Base-by-base conservation (phyloP, 441 rosid genomes). In the Iberis amara region DNA sequence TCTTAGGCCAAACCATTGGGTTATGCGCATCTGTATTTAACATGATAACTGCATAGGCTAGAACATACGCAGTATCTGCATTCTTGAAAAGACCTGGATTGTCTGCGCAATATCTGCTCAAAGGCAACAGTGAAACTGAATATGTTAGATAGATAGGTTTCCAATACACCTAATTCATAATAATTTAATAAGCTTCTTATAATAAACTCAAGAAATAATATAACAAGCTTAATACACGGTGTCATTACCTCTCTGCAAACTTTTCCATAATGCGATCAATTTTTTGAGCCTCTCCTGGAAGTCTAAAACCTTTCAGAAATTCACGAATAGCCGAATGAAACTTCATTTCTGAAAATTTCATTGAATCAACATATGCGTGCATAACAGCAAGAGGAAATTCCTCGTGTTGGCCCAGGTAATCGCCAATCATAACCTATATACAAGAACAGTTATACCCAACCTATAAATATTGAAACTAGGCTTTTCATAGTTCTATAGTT, bases 231-330 rank as follows among this genome's bases (percentile, higher is more conserved):
- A 53, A 57, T 9, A 18, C 46, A 57, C 13, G 53, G 36, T 31
- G 21, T 11, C 44, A 49, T 59, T 79, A 94, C 99, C 99, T 79
- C 75, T 94, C 96, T 55, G 99, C 97, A 73, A 94, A 94, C 66
- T 94, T 94, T 69, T 94, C 99, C 96, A 90, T 94, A 39, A 94
- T 83, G 55, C 96, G 95, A 70, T 94, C 99, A 68, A 94, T 94
- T 83, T 94, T 90, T 77, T 90, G 98, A 54, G 99, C 99, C 65
- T 94, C 99, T 53, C 99, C 97, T 24, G 99, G 99, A 76, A 90
- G 99, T 69, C 96, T 78, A 75, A 94, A 94, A 35, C 95, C 96
- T 68, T 87, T 85, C 63, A 94, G 95, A 61, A 90, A 83, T 73
- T 85, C 95, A 44, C 99, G 95, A 46, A 94, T 83, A 61, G 99